Percentiles rank a stretch among this genome's conserved stretches.
These are phyloP conservation scores for Aspergillus nomiae DNA, from an alignment of 2,329 filamentous ascomycete genomes.

Conservation along the genomic window DNA sequence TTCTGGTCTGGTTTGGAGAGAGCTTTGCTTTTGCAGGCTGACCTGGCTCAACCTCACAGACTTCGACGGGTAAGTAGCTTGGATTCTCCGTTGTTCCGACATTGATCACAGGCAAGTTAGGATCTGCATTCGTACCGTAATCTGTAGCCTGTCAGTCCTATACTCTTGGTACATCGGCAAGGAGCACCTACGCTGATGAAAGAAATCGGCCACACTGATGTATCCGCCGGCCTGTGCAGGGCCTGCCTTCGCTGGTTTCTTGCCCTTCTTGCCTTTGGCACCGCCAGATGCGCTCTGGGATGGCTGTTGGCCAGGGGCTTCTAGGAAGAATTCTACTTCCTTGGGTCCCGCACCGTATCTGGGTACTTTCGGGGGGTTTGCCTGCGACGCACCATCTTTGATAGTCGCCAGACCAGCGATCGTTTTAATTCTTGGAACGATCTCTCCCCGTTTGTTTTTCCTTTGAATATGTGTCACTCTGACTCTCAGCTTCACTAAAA, in stretches of 20 bases:
- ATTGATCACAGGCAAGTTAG: conserved; percentile 64
- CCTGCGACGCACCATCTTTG: conserved; percentile 36
- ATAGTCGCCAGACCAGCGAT: conserved; percentile 50
- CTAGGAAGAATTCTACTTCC: conserved; percentile 58
- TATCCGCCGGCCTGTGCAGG: conserved; percentile 41
- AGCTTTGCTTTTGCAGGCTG: conserved; percentile 66
- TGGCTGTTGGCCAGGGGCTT: conserved; percentile 24
- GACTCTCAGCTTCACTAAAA: conserved; percentile 47
- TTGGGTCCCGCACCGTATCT: conserved; percentile 51
- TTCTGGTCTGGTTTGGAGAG: conserved; percentile 59
- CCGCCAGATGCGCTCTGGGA: conserved; percentile 7
- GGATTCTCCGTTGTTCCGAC: conserved; percentile 61
- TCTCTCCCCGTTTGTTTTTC: conserved; percentile 36
- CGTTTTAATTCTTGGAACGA: conserved; percentile 45
- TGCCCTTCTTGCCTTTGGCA: conserved; percentile 24
- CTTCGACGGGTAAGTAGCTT: conserved; percentile 67
- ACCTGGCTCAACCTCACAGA: conserved; percentile 64
- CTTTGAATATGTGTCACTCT: conserved; percentile 42
- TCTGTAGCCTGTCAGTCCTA: conserved; percentile 25
- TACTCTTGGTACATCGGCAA: neutral
- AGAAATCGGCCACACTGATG: conserved; percentile 57
- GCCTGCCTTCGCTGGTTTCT: conserved; percentile 34
- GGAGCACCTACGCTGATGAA: conserved; percentile 42
- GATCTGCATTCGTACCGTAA: conserved; percentile 40
- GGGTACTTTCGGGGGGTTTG: conserved; percentile 39